A percentile compares a stretch with the other conserved stretches of the same genome.
phyloP scores from a whole-genome alignment of 257 asterid species.

The Solanum virginianum region DNA sequence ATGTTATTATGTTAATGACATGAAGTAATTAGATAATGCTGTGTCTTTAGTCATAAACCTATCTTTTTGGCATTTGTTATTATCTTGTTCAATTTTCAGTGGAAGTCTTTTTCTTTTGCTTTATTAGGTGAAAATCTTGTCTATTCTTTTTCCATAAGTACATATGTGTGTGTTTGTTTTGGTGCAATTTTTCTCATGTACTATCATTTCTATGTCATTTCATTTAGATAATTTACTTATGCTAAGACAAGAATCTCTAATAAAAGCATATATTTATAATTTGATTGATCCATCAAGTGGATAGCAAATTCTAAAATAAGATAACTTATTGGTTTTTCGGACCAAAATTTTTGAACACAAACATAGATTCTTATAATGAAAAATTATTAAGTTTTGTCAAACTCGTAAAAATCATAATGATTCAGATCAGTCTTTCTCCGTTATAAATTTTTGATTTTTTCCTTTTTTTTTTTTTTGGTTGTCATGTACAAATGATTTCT shows the following conservation, averaged over 20 bases:
- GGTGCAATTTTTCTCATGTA: not conserved
- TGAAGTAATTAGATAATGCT: not conserved
- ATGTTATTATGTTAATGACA: not conserved
- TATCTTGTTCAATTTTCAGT: slow-evolving; percentile 9
- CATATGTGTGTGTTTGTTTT: not conserved
- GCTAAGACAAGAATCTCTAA: not conserved
- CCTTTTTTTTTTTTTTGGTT: not conserved
- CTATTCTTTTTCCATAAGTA: slow-evolving; percentile 1
- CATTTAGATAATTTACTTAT: not conserved
- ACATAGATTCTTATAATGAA: not conserved
- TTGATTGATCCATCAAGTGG: not conserved
- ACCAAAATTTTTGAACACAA: not conserved
- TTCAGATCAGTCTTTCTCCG: not conserved
- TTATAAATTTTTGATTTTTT: not conserved
- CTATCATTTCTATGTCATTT: not conserved
- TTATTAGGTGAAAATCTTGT: slow-evolving; percentile 37
- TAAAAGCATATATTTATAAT: not conserved
- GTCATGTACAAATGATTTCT: not conserved
- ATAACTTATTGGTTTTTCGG: not conserved
- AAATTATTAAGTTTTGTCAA: not conserved
- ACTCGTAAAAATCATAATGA: not conserved
- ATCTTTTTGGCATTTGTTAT: not conserved
- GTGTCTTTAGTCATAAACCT: not conserved
- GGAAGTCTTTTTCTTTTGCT: slow-evolving; percentile 30
- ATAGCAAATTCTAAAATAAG: not conserved